Conservation (phyloP, 202 grass and related monocot species). For the Saccharum hybrid region DNA sequence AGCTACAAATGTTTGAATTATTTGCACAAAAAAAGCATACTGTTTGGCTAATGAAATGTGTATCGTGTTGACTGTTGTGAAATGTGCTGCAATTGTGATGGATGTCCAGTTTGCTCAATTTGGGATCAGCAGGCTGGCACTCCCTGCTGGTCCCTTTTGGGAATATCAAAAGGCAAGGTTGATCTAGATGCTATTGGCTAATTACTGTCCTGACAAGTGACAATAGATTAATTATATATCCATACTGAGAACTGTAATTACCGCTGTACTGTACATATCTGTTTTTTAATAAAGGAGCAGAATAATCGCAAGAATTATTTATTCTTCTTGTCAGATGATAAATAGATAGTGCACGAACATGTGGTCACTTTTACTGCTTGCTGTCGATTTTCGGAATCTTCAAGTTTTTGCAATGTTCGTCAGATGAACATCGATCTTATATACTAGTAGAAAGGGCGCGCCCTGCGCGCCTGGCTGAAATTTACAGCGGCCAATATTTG, state of each 20-base stretch:
- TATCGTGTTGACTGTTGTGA: conserved; percentile 1
- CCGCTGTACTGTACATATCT: not conserved
- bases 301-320: not conserved
- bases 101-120: conserved; percentile 29
- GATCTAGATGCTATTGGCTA: not conserved
- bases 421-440: not conserved
- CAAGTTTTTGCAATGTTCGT: not conserved
- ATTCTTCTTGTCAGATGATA: conserved; percentile 4
- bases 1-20: conserved; percentile 39
- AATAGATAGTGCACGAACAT: not conserved
- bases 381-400: not conserved
- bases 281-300: not conserved
- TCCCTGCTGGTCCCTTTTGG: conserved; percentile 32
- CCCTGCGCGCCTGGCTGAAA: too few species aligned
- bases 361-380: not conserved
- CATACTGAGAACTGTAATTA: conserved; percentile 15
- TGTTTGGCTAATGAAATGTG: not conserved
- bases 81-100: conserved; percentile 15
- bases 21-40: not conserved
- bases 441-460: too few species aligned
- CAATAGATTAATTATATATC: conserved; percentile 14
- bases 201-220: not conserved
- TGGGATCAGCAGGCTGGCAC: conserved; percentile 12
- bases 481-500: too few species aligned
- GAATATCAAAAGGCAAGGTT: conserved; percentile 23